phyloP scores from a whole-genome alignment of 2,329 filamentous ascomycete species.

The Aureobasidium vineae region DNA sequence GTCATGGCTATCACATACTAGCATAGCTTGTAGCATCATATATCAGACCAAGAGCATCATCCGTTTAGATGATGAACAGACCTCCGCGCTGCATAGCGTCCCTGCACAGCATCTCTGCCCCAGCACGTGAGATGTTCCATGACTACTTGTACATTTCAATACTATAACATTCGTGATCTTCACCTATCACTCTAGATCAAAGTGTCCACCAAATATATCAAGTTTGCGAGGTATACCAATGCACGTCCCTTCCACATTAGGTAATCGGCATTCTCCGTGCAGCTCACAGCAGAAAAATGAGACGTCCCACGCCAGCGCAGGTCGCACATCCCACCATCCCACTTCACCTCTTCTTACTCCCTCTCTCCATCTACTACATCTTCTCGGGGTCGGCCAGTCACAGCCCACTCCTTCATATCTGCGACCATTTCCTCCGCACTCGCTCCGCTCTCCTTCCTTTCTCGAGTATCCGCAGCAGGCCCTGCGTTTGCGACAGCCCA shows the following conservation, averaged over 20 bases:
- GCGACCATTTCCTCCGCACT: constrained; percentile 34
- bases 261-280: constrained; percentile 5
- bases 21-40: background rate
- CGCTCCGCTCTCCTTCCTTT: constrained; percentile 31
- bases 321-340: constrained; percentile 15
- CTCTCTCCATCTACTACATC: constrained; percentile 11
- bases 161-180: background rate
- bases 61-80: background rate
- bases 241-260: constrained; percentile 12
- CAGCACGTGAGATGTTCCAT: background rate
- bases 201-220: background rate
- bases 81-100: background rate
- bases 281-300: constrained; percentile 23
- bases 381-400: constrained; percentile 33
- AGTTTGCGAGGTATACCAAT: background rate
- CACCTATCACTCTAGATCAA: too few relatives aligned
- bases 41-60: background rate
- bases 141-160: background rate
- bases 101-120: background rate
- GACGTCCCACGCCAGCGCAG: background rate
- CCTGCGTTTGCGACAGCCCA: constrained; percentile 35
- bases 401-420: constrained; percentile 33
- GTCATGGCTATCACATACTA: background rate
- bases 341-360: background rate
- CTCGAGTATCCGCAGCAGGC: constrained; percentile 36